Evolutionary conservation across 2,329 filamentous ascomycete species (phyloP), one percentile per base, ranked within the genome.

Genomic region (Pseudopyrenochaeta lycopersici): DNA sequence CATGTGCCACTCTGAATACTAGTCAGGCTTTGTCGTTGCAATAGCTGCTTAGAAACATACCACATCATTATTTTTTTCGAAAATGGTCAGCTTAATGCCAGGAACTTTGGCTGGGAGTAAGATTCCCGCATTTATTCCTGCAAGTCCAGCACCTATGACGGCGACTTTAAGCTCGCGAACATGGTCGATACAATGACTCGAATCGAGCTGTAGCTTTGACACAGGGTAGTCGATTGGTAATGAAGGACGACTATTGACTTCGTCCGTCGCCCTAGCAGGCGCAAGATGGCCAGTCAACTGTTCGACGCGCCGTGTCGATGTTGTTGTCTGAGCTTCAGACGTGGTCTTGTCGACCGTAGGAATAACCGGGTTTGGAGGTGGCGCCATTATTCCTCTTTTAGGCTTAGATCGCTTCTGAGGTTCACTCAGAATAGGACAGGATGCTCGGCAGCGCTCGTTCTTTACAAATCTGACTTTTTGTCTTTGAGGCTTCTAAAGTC

Each of bases 61-160:
- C 10, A 72, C 62, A 39, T 71, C 68, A 86, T 0, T 81, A 84
- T 53, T 71, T 55, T 77, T 75, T 56, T 82, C 80, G 47, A 77
- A 82, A 14, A 82, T 77, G 1, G 72, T 70, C 20, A 92, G 73
- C 39, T 89, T 77, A 42, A 91, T 83, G 0, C 83, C 82, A 0
- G 89, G 89, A 0, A 92, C 84, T 59, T 92, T 92, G 9, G 78
- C 82, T 0, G 88, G 89, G 1, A 92, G 76, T 7, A 91, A 73
- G 7, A 87, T 80, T 0, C 88, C 89, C 1, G 89, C 85, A 4
- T 84, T 82, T 31, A 90, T 81, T 2, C 88, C 88, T 0, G 85
- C 74, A 0, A 90, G 73, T 0, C 88, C 88, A 7, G 86, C 87
- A 1, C 88, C 88, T 29, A 90, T 83, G 0, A 90, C 81, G 0